A percentile compares a stretch with the other conserved stretches of the same genome.
These are phyloP conservation scores for Rhodosporidiobolus odoratus DNA, from an alignment of 768 basidiomycete genomes.

Conservation along the genomic window DNA sequence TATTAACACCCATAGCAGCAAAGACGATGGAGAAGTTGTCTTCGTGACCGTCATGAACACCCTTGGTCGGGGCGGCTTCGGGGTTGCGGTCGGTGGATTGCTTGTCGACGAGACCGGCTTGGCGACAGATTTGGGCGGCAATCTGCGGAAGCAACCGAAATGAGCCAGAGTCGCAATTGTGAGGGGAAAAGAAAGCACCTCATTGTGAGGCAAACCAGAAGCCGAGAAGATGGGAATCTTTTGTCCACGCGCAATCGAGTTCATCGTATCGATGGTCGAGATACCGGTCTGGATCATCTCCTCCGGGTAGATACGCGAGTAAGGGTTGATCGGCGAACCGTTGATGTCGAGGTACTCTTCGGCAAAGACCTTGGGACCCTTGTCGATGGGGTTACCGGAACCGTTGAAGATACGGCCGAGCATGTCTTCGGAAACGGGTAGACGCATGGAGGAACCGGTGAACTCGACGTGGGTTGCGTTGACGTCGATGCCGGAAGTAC, in stretches of 20 bases:
- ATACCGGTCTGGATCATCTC: constrained; percentile 99
- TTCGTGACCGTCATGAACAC: constrained; percentile 96
- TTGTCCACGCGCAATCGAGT: constrained; percentile 98
- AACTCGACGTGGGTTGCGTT: constrained; percentile 97
- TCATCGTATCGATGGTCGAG: constrained; percentile 95
- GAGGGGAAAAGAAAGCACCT: constrained; percentile 54
- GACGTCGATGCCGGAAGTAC: constrained; percentile 94
- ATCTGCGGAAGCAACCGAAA: constrained; percentile 56
- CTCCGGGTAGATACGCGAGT: constrained; percentile 97
- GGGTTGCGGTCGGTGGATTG: constrained; percentile 85
- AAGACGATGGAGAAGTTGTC: constrained; percentile 99
- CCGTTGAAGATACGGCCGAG: constrained; percentile 98
- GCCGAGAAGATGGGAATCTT: constrained; percentile 99
- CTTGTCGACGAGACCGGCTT: constrained; percentile 92
- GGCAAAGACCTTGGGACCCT: constrained; percentile 97
- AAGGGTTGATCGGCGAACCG: constrained; percentile 97
- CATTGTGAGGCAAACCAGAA: constrained; percentile 96
- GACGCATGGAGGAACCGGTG: constrained; percentile 96
- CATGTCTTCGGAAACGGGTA: constrained; percentile 99
- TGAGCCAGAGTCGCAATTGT: constrained; percentile 17
- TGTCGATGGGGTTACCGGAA: constrained; percentile 93
- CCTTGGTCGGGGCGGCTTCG: constrained; percentile 85
- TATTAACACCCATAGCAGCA: constrained; percentile 99
- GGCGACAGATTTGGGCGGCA: constrained; percentile 99
- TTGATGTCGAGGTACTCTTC: constrained; percentile 99